Evolutionary conservation across 2,329 filamentous ascomycete species (phyloP).

Genomic region (Lasiodiplodia citricola): DNA sequence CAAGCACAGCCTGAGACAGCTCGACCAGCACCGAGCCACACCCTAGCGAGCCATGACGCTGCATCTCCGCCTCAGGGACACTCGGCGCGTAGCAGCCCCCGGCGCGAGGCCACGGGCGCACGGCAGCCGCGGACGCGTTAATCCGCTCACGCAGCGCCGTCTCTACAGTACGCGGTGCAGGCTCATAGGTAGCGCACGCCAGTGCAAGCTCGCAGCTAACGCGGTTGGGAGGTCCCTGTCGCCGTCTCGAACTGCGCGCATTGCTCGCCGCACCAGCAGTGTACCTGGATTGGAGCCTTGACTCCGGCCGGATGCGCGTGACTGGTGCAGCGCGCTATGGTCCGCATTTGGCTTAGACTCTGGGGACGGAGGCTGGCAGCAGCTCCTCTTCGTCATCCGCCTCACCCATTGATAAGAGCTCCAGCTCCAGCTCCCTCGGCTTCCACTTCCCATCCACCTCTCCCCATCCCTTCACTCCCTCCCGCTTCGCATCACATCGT

Average conservation of each 20-base stretch:
- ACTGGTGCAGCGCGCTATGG: neutral
- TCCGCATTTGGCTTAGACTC: neutral
- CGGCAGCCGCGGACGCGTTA: neutral
- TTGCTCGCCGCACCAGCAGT: constrained; percentile 11
- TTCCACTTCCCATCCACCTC: constrained; percentile 34
- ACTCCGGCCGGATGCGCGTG: constrained; percentile 18
- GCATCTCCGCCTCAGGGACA: constrained; percentile 20
- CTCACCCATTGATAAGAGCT: constrained; percentile 26
- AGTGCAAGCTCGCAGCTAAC: neutral
- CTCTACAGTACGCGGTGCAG: neutral
- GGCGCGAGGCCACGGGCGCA: neutral
- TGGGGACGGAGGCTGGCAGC: neutral
- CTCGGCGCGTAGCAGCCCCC: constrained; percentile 18
- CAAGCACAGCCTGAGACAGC: constrained; percentile 18
- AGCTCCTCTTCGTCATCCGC: constrained; percentile 25
- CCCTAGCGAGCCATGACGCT: constrained; percentile 21
- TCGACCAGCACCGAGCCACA: constrained; percentile 15
- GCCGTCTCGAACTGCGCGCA: constrained; percentile 5
- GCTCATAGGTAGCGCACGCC: neutral
- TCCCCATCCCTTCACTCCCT: constrained; percentile 30
- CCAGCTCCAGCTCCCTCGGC: constrained; percentile 33
- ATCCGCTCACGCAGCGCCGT: neutral
- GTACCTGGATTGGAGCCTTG: constrained; percentile 22
- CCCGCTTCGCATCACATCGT: constrained; percentile 30
- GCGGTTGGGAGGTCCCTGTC: neutral